phyloP scores from a whole-genome alignment of 345 rosid species.

The Rhodamnia argentea region DNA sequence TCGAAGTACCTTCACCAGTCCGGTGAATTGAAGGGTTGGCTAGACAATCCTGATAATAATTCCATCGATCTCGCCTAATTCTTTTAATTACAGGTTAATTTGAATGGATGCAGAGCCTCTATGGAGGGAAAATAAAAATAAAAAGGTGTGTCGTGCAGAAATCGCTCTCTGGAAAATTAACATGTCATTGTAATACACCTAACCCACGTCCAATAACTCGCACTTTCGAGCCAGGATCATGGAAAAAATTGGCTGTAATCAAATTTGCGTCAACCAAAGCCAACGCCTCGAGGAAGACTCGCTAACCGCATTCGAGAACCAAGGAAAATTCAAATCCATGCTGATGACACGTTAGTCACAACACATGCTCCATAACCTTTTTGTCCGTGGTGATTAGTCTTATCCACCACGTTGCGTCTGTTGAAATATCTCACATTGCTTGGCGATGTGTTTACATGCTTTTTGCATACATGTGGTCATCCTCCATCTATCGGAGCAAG shows the following conservation, averaged over 20 bases:
- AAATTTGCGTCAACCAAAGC: background rate
- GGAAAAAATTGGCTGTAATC: background rate
- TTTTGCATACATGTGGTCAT: background rate
- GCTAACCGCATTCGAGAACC: background rate
- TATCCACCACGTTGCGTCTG: background rate
- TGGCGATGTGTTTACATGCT: background rate
- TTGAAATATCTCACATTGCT: background rate
- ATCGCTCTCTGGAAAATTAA: background rate
- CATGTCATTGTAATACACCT: background rate
- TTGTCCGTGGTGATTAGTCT: background rate
- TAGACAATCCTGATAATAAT: background rate
- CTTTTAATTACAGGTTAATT: background rate
- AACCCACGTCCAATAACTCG: background rate
- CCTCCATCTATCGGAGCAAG: no score
- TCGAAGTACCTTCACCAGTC: background rate
- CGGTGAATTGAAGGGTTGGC: background rate
- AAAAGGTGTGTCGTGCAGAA: background rate
- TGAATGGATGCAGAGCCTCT: background rate
- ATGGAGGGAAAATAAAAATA: background rate
- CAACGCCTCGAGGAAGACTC: background rate
- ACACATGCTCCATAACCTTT: background rate
- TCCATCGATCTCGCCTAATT: background rate
- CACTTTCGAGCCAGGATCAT: background rate
- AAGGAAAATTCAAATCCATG: background rate
- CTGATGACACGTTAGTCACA: background rate